phyloP scores from a whole-genome alignment of 176 grass and related monocot genomes.

The Luzula sylvatica region DNA sequence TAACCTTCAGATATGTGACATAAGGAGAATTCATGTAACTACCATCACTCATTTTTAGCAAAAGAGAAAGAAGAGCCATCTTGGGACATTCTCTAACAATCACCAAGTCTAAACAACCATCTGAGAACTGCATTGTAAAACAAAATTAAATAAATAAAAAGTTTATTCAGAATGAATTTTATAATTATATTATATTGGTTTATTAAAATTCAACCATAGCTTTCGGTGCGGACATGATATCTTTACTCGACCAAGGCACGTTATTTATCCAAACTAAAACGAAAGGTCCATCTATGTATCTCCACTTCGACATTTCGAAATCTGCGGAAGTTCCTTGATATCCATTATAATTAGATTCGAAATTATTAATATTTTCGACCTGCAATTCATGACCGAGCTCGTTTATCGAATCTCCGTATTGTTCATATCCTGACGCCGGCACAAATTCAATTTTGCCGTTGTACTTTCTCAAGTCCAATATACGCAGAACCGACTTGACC shows the following conservation, averaged over 20 bases:
- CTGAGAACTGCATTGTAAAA: conserved; percentile 54
- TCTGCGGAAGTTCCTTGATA: conserved; percentile 37
- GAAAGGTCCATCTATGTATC: conserved; percentile 55
- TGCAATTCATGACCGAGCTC: conserved; percentile 1
- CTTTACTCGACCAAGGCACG: conserved; percentile 61
- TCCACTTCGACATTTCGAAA: conserved; percentile 42
- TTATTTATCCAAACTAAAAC: conserved; percentile 61
- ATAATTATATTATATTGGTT: not conserved
- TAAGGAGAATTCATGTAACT: conserved; percentile 61
- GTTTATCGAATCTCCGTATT: conserved; percentile 43
- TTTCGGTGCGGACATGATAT: conserved; percentile 49
- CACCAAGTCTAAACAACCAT: conserved; percentile 65
- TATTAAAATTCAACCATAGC: conserved; percentile 39
- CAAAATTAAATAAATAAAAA: not conserved
- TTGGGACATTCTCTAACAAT: conserved; percentile 49
- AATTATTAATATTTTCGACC: conserved; percentile 8
- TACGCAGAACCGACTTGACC: conserved; percentile 54
- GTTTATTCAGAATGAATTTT: not conserved
- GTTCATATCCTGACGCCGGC: conserved; percentile 68
- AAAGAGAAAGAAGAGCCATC: conserved; percentile 36
- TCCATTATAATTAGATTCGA: conserved; percentile 10
- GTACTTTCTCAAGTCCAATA: conserved; percentile 58
- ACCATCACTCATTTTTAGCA: conserved; percentile 59
- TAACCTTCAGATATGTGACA: conserved; percentile 75
- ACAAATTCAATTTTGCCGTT: conserved; percentile 42